phyloP scores from a whole-genome alignment of 768 basidiomycete species.

The Leccinum imitatum region DNA sequence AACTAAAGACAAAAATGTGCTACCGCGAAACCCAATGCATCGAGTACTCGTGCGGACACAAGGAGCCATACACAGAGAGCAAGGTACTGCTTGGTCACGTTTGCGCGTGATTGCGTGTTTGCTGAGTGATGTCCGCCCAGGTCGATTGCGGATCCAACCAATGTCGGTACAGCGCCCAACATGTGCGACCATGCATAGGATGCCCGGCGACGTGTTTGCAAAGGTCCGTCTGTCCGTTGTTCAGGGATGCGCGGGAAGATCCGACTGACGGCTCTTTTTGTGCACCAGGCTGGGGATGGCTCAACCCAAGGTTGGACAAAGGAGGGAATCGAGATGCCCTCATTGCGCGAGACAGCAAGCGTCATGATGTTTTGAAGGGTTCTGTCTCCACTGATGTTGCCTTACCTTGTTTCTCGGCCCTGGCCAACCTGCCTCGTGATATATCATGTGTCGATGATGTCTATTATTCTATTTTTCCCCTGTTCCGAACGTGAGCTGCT shows the following conservation, averaged over 20 bases:
- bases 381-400: neutral
- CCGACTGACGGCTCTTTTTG: constrained; percentile 15
- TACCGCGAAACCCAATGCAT: constrained; percentile 40
- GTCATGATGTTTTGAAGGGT: constrained; percentile 4
- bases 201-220: constrained; percentile 42
- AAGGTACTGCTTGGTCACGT: constrained; percentile 29
- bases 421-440: constrained; percentile 1
- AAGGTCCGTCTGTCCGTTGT: constrained; percentile 30
- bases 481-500: neutral
- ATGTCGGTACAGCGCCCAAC: constrained; percentile 45
- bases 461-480: constrained; percentile 22
- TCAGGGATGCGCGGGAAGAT: constrained; percentile 2
- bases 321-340: constrained; percentile 19
- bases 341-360: constrained; percentile 21
- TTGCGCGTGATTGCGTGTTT: constrained; percentile 25
- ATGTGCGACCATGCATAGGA: constrained; percentile 33
- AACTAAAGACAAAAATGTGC: constrained; percentile 37
- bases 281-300: constrained; percentile 25
- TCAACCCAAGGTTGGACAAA: constrained; percentile 19
- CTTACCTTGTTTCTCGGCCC: neutral
- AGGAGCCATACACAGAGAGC: constrained; percentile 28
- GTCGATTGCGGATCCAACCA: constrained; percentile 41
- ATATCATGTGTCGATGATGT: constrained; percentile 17
- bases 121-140: constrained; percentile 24
- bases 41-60: constrained; percentile 40